Evolutionary conservation across 2,329 filamentous ascomycete species (phyloP).

Genomic region (Fusarium brachygibbosum): DNA sequence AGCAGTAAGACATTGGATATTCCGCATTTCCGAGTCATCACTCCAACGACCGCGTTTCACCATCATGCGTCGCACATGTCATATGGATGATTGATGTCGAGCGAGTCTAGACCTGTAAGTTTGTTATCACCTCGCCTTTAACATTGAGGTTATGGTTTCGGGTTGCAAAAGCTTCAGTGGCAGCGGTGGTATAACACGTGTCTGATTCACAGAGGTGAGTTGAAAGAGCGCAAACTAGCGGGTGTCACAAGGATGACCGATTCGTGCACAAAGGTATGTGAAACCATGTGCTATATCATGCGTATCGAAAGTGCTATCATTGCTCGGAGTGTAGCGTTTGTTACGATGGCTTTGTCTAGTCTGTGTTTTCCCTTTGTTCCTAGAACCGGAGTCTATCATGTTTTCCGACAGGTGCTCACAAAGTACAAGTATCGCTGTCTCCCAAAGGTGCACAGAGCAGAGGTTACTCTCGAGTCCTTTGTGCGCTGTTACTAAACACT

Average conservation of each 20-base stretch:
- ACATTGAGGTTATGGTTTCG: neutral
- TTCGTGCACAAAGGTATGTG: neutral
- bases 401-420: too few species aligned
- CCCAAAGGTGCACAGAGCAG: too few species aligned
- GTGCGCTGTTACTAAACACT: too few species aligned
- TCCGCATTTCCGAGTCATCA: too few species aligned
- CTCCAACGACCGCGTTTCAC: neutral
- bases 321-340: neutral
- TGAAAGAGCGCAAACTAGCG: neutral
- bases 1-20: neutral
- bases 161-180: neutral
- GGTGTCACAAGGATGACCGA: neutral
- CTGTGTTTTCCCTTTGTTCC: neutral
- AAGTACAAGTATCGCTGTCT: too few species aligned
- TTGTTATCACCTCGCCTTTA: neutral
- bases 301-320: neutral
- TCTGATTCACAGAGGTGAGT: neutral
- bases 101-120: neutral
- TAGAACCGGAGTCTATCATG: neutral
- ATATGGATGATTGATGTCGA: too few species aligned
- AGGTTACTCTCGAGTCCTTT: too few species aligned
- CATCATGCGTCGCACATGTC: too few species aligned
- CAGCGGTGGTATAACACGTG: neutral
- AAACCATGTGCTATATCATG: neutral
- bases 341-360: neutral